A percentile compares a stretch with the other conserved stretches of the same genome.
These are phyloP conservation scores for Boletus insuetus DNA, from an alignment of 768 basidiomycete genomes.

Conservation along the genomic window DNA sequence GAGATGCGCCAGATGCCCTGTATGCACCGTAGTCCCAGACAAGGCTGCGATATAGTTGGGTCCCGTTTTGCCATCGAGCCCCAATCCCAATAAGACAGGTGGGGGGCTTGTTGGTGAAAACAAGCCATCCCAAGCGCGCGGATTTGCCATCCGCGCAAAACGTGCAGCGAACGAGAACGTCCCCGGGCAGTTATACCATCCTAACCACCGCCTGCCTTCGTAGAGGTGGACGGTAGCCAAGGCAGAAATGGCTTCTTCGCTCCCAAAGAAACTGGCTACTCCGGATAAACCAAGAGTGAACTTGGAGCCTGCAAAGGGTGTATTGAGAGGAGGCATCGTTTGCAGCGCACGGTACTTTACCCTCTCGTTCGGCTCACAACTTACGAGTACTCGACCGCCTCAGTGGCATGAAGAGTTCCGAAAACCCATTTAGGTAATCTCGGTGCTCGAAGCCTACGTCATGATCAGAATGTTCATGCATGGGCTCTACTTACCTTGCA, in stretches of 20 bases:
- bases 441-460: background rate
- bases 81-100: conserved; percentile 27
- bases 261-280: conserved; percentile 35
- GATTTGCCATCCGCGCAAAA: conserved; percentile 28
- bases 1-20: conserved; percentile 26
- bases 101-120: conserved; percentile 15
- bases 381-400: background rate
- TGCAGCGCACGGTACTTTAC: background rate
- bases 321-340: conserved; percentile 21
- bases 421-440: conserved; percentile 3
- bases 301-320: conserved; percentile 9
- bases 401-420: background rate
- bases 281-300: conserved; percentile 29
- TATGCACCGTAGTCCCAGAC: conserved; percentile 21
- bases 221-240: conserved; percentile 35
- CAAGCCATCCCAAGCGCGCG: conserved; percentile 27
- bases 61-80: conserved; percentile 27
- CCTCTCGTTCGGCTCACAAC: background rate
- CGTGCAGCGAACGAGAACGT: conserved; percentile 29
- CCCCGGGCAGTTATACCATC: conserved; percentile 39
- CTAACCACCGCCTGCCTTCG: conserved; percentile 32
- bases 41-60: conserved; percentile 27
- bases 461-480: too few relatives aligned
- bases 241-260: conserved; percentile 35
- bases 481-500: background rate